Base-by-base conservation (phyloP, 805 yeast species). In the Cyberlindnera veronae region DNA sequence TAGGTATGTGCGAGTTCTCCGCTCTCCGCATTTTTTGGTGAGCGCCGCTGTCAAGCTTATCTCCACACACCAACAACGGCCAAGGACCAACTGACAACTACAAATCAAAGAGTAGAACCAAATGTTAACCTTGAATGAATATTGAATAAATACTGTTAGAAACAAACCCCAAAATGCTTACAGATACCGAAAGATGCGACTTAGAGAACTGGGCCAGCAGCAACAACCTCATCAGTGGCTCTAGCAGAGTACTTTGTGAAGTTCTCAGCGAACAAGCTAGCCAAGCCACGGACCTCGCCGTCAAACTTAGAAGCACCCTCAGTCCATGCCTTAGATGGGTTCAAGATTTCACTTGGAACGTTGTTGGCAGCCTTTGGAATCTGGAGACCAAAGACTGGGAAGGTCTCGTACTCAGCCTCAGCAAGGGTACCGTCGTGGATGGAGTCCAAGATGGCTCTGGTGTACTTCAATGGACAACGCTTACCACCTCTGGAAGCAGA, bases 391-490 rank as follows among this genome's bases (percentile, higher is more conserved):
- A 91, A 91, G 33, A 82, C 79, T 51, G 89, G 95, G 69, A 85
- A 82, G 36, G 73, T 73, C 71, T 90, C 97, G 67, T 72, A 91
- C 59, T 82, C 86, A 49, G 73, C 90, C 55, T 87, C 70, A 49
- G 77, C 77, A 58, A 91, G 78, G 53, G 83, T 81, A 50, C 98
- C 99, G 52, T 88, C 77, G 70, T 91, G 98, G 58, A 91, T 89
- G 30, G 96, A 81, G 64, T 91, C 96, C 62, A 91, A 74, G 50
- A 91, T 90, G 44, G 96, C 95, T 73, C 99, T 84, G 46, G 99
- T 91, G 79, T 88, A 91, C 69, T 91, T 91, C 68, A 91, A 79
- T 45, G 98, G 91, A 72, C 98, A 91, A 72, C 99, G 84, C 74
- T 87, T 84, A 63, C 98, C 99, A 57, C 97, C 98, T 64, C 80